phyloP scores from a whole-genome alignment of 2,329 filamentous ascomycete species.

The Myriangium duriaei region DNA sequence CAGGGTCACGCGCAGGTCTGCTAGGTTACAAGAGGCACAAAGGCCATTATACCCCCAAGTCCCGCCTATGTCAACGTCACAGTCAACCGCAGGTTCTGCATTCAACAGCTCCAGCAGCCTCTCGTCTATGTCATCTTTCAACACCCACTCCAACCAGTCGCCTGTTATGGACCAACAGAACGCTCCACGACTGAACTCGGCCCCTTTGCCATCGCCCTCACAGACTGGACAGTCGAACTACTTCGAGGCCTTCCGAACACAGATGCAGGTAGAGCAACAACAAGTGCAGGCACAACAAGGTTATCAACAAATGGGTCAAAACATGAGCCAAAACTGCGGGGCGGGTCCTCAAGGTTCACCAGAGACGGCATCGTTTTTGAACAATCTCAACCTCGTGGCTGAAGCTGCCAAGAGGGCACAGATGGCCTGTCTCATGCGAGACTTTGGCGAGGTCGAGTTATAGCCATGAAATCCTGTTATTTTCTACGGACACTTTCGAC shows the following conservation, averaged over 20 bases:
- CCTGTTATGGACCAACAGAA: constrained; percentile 17
- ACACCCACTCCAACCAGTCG: constrained; percentile 14
- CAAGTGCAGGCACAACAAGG: constrained; percentile 15
- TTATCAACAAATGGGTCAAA: constrained; percentile 21
- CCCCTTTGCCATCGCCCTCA: constrained; percentile 23
- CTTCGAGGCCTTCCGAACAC: constrained; percentile 22
- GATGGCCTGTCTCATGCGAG: constrained; percentile 76
- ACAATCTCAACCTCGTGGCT: constrained; percentile 73
- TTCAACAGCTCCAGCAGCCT: constrained; percentile 33
- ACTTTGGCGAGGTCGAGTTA: constrained; percentile 63
- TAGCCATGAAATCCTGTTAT: too few species aligned
- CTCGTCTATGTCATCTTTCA: constrained; percentile 24
- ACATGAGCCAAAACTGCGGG: constrained; percentile 15
- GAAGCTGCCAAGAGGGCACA: constrained; percentile 90
- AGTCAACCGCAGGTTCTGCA: constrained; percentile 20
- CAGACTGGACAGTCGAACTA: constrained; percentile 17
- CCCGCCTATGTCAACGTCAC: constrained; percentile 14
- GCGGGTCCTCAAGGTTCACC: constrained; percentile 17
- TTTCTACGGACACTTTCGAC: too few species aligned
- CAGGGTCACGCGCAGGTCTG: constrained; percentile 5
- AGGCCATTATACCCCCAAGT: constrained; percentile 25
- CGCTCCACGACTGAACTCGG: constrained; percentile 22
- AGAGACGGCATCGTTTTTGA: constrained; percentile 52
- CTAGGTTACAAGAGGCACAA: constrained; percentile 11
- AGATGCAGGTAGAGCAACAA: constrained; percentile 17